Percentiles rank a stretch among this genome's conserved stretches.
Conservation (phyloP, 2,329 filamentous ascomycete species). For the Drechslerella coelobrocha region DNA sequence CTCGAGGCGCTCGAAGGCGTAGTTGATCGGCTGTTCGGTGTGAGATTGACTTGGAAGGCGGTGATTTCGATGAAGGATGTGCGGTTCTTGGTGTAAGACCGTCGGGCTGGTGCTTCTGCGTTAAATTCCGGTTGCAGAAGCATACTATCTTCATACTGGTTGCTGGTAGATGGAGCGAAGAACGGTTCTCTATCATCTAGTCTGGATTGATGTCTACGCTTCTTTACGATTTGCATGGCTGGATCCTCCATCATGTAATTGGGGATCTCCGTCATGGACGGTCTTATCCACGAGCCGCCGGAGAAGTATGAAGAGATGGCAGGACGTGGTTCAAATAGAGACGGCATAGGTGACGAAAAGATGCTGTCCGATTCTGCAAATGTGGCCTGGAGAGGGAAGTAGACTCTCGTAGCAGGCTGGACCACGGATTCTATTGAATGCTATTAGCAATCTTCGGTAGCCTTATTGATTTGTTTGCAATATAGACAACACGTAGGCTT, state of each 20-base stretch:
- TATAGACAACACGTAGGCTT: slow-evolving; percentile 13
- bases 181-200: slow-evolving; percentile 37
- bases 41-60: slow-evolving; percentile 45
- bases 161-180: slow-evolving; percentile 18
- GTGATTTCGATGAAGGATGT: slow-evolving; percentile 45
- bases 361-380: slow-evolving; percentile 47
- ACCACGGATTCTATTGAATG: slow-evolving; percentile 41
- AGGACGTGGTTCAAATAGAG: slow-evolving; percentile 38
- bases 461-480: not conserved
- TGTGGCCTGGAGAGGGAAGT: slow-evolving; percentile 46
- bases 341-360: slow-evolving; percentile 44
- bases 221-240: slow-evolving; percentile 49
- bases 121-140: slow-evolving; percentile 37
- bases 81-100: slow-evolving; percentile 45
- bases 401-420: slow-evolving; percentile 47
- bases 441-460: slow-evolving; percentile 5
- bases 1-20: slow-evolving; percentile 26
- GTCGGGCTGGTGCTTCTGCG: slow-evolving; percentile 27
- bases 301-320: slow-evolving; percentile 38
- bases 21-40: slow-evolving; percentile 28
- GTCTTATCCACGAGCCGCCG: slow-evolving; percentile 31
- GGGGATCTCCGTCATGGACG: slow-evolving; percentile 34
- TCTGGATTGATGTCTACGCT: slow-evolving; percentile 46
- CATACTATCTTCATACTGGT: slow-evolving; percentile 5
- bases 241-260: slow-evolving; percentile 46